These are phyloP conservation scores for Acmispon strigosus DNA, from an alignment of 306 rosid species.

Conservation along the genomic window DNA sequence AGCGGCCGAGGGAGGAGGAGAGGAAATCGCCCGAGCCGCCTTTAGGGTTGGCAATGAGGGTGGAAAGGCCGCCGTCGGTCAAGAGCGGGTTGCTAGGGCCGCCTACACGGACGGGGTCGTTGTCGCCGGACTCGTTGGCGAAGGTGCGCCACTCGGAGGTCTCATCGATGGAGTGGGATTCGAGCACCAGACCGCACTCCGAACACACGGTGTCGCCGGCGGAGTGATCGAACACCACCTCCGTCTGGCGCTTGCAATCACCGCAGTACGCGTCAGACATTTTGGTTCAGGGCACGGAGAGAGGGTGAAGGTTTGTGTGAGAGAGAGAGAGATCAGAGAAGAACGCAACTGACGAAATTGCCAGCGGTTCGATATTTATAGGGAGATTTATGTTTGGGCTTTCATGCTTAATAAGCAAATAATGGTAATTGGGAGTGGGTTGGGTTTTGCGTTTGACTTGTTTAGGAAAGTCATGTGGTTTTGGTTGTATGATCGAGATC, in stretches of 20 bases:
- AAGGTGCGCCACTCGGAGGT: slow-evolving; percentile 95
- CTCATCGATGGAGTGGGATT: slow-evolving; percentile 92
- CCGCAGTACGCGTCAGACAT: slow-evolving; percentile 90
- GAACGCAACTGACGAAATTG: background rate
- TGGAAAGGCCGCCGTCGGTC: slow-evolving; percentile 82
- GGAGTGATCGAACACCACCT: slow-evolving; percentile 88
- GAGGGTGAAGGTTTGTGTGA: background rate
- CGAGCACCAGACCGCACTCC: slow-evolving; percentile 93
- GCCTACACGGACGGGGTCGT: slow-evolving; percentile 86
- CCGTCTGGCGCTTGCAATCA: slow-evolving; percentile 93
- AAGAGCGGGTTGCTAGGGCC: slow-evolving; percentile 80
- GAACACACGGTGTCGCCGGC: slow-evolving; percentile 92
- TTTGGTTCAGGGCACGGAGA: too few relatives aligned
- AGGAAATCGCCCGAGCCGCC: slow-evolving; percentile 72
- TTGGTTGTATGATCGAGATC: background rate
- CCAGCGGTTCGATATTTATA: background rate
- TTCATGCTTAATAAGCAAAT: background rate
- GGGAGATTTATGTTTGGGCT: background rate
- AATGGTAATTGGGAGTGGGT: background rate
- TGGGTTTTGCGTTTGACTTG: background rate
- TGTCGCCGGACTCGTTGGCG: slow-evolving; percentile 91
- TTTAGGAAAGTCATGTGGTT: background rate
- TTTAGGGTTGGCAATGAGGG: slow-evolving; percentile 89
- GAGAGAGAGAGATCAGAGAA: background rate
- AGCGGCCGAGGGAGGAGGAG: slow-evolving; percentile 87